Percentiles rank a stretch among this genome's conserved stretches.
Evolutionary conservation across 306 rosid species (phyloP).

Genomic region (Cucurbita argyrosperma): DNA sequence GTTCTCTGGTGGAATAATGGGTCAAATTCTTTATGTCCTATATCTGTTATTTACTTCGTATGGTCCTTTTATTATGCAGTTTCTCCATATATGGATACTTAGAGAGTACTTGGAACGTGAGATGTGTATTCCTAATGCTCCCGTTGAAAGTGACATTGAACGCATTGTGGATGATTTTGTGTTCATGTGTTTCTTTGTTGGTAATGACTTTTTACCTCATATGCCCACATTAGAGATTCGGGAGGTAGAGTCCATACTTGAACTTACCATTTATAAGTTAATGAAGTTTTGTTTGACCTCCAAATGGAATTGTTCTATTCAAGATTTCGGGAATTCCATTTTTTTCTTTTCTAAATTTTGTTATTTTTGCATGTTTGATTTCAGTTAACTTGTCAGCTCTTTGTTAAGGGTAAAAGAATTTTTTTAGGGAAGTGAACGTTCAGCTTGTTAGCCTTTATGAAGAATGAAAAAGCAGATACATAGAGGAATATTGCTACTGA

Average conservation of each 20-base stretch:
- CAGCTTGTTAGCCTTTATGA: background rate
- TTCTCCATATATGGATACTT: conserved; percentile 85
- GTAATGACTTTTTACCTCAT: conserved; percentile 96
- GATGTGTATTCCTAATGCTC: conserved; percentile 56
- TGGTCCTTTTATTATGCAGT: conserved; percentile 28
- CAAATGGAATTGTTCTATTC: background rate
- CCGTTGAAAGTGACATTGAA: conserved; percentile 68
- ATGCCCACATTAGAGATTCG: conserved; percentile 98
- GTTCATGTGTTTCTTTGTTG: conserved; percentile 89
- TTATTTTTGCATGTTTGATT: background rate
- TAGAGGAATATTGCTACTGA: background rate
- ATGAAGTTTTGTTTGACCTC: background rate
- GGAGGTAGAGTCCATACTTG: conserved; percentile 39
- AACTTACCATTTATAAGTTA: background rate
- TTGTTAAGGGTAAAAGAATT: background rate
- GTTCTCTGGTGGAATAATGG: background rate
- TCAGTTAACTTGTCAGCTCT: background rate
- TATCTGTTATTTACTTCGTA: background rate
- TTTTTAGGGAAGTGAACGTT: background rate
- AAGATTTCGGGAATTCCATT: background rate
- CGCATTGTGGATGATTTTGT: conserved; percentile 88
- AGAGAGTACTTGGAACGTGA: conserved; percentile 88
- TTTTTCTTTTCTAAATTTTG: no score
- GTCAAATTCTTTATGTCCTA: background rate
- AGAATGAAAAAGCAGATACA: background rate